These are phyloP conservation scores for Daldinia loculata DNA, from an alignment of 495 filamentous ascomycete species.

Conservation along the genomic window DNA sequence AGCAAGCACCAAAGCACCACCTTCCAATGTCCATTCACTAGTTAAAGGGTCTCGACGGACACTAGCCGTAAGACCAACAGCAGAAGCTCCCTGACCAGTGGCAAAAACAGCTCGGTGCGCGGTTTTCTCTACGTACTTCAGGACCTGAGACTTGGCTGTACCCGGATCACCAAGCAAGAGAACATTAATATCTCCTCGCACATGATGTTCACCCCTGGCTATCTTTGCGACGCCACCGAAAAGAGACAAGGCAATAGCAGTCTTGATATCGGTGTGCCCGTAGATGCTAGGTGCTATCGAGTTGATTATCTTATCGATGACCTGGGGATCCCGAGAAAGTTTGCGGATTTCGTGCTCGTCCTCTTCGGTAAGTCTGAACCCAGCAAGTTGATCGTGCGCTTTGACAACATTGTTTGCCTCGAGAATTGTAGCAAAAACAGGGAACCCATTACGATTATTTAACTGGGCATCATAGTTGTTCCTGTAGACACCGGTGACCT, in stretches of 20 bases:
- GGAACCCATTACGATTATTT: constrained; percentile 99
- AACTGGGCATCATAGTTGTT: constrained; percentile 98
- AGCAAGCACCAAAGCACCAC: constrained; percentile 93
- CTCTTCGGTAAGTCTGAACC: constrained; percentile 94
- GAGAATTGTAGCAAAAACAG: constrained; percentile 96
- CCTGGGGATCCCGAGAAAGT: constrained; percentile 85
- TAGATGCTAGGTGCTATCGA: constrained; percentile 98
- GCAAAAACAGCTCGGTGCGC: constrained; percentile 98
- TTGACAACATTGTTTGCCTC: constrained; percentile 98
- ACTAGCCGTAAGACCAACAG: constrained; percentile 96
- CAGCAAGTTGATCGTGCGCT: constrained; percentile 96
- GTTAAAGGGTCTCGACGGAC: constrained; percentile 97
- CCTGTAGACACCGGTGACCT: constrained; percentile 95
- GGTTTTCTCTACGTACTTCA: constrained; percentile 98
- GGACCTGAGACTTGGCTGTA: constrained; percentile 97
- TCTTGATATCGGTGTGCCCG: constrained; percentile 97
- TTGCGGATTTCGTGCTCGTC: constrained; percentile 92
- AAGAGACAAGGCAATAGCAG: constrained; percentile 89
- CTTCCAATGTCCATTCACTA: constrained; percentile 97
- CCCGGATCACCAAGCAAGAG: constrained; percentile 96
- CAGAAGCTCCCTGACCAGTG: constrained; percentile 95
- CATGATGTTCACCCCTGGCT: constrained; percentile 83
- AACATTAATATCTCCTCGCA: constrained; percentile 98
- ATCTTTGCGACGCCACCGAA: constrained; percentile 96
- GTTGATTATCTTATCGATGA: constrained; percentile 92